A percentile compares a stretch with the other conserved stretches of the same genome.
Conservation (phyloP, 768 basidiomycete species). For the Bullera alba region DNA sequence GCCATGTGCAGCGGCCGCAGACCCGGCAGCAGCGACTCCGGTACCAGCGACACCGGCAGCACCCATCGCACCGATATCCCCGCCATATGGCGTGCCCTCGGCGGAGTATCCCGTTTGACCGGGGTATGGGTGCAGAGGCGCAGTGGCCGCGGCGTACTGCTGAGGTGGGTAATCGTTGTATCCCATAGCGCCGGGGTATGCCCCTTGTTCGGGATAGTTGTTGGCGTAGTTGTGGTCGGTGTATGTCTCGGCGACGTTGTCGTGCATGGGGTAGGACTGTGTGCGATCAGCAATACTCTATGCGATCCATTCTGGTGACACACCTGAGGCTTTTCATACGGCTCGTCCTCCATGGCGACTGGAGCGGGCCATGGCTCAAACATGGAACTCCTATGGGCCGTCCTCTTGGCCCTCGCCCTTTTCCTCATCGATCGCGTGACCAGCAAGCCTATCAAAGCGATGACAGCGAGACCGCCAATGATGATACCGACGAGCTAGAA, state of each 20-base stretch:
- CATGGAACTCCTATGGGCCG: slow-evolving; percentile 25
- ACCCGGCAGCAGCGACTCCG: background rate
- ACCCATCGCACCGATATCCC: slow-evolving; percentile 12
- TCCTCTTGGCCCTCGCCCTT: slow-evolving; percentile 20
- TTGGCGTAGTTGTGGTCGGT: slow-evolving; percentile 3
- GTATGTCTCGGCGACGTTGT: slow-evolving; percentile 9
- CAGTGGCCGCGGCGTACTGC: slow-evolving; percentile 4
- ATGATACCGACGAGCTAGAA: slow-evolving; percentile 34
- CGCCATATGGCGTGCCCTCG: background rate
- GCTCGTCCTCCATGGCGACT: slow-evolving; percentile 28
- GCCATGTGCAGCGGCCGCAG: background rate
- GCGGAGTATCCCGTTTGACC: slow-evolving; percentile 2
- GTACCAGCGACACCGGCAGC: slow-evolving; percentile 3
- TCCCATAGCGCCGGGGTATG: background rate
- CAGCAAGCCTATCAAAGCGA: slow-evolving; percentile 23
- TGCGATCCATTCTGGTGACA: slow-evolving; percentile 6
- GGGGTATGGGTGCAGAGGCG: slow-evolving; percentile 3
- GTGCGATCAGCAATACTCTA: slow-evolving; percentile 31
- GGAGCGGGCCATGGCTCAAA: slow-evolving; percentile 34
- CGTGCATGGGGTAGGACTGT: slow-evolving; percentile 35
- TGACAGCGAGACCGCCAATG: slow-evolving; percentile 24
- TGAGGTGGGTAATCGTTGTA: slow-evolving; percentile 2
- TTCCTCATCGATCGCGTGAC: slow-evolving; percentile 31
- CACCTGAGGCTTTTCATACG: slow-evolving; percentile 31
- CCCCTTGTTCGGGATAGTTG: slow-evolving; percentile 2